Base-by-base conservation (phyloP, 2,329 filamentous ascomycete species). In the Parascedosporium putredinis region DNA sequence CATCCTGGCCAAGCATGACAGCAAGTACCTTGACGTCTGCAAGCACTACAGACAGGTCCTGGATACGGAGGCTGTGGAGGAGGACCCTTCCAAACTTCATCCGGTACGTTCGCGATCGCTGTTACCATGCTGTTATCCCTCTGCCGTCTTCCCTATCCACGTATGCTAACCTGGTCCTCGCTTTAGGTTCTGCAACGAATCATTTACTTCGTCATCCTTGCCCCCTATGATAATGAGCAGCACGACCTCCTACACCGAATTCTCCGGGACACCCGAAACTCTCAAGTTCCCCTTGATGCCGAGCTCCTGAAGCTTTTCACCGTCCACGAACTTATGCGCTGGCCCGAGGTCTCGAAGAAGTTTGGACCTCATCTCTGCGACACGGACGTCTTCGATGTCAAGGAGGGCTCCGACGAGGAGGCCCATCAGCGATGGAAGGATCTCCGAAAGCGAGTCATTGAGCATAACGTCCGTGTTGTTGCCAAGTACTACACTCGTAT, bases 401-500 rank as follows among this genome's bases (percentile, higher is more conserved):
- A 76, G 46, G 65, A 77, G 55, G 73, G 78, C 55, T 72, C 75
- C 29, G 89, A 96, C 58, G 76, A 84, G 53, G 91, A 95, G 68
- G 85, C 89, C 24, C 73, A 86, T 67, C 80, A 84, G 67, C 80
- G 93, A 64, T 98, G 91, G 89, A 79, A 93, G 63, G 93, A 96
- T 64, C 74, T 98, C 55, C 87, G 93, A 61, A 97, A 97, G 78
- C 89, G 93, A 49, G 93, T 98, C 54, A 98, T 98, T 60, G 93
- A 98, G 73, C 93, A 98, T 73, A 98, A 98, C 58, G 91, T 98
- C 49, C 88, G 93, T 48, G 93, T 98, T 2, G 81, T 98, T 33
- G 93, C 93, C 59, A 95, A 95, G 70, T 98, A 98, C 76, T 98
- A 98, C 73, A 98, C 93, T 20, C 88, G 93, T 59, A 95, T 98